Base-by-base conservation (phyloP, 495 filamentous ascomycete species). In the Penicillium salamii region DNA sequence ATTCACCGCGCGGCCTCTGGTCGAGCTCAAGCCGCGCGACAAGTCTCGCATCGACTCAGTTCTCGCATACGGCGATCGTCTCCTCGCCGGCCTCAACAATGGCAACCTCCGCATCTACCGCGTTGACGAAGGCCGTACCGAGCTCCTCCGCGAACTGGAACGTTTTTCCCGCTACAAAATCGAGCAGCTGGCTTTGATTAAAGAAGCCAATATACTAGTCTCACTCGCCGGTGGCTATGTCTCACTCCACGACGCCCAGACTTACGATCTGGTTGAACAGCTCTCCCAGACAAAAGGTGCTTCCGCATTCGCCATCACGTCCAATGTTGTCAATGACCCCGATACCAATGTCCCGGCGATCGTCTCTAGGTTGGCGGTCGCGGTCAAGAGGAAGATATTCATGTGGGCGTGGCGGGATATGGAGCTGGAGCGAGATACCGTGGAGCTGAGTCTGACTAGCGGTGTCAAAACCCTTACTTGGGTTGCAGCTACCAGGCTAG, bases 391-490 rank as follows among this genome's bases (percentile, higher is more conserved):
- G 62, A 89, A 87, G 56, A 76, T 97, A 43, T 54, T 97, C 49
- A 68, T 96, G 50, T 97, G 95, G 89, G 84, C 87, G 38, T 99
- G 93, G 93, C 84, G 91, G 53, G 93, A 96, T 63, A 91, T 89
- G 74, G 95, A 97, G 69, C 77, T 96, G 39, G 81, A 80, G 29
- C 66, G 71, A 2, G 83, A 95, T 19, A 82, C 84, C 2, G 74
- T 74, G 35, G 95, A 97, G 71, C 79, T 96, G 29, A 80, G 81
- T 3, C 75, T 97, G 26, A 78, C 86, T 26, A 91, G 89, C 49
- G 76, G 85, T 23, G 85, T 96, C 33, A 87, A 89, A 63, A 88
- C 84, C 8, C 70, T 97, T 38, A 93, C 86, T 0, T 99, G 93
- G 93, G 87, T 87, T 14, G 91, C 82, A 55, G 90, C 87, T 24